Conservation (phyloP, 257 asterid genomes). For the Hygrophila difformis region DNA sequence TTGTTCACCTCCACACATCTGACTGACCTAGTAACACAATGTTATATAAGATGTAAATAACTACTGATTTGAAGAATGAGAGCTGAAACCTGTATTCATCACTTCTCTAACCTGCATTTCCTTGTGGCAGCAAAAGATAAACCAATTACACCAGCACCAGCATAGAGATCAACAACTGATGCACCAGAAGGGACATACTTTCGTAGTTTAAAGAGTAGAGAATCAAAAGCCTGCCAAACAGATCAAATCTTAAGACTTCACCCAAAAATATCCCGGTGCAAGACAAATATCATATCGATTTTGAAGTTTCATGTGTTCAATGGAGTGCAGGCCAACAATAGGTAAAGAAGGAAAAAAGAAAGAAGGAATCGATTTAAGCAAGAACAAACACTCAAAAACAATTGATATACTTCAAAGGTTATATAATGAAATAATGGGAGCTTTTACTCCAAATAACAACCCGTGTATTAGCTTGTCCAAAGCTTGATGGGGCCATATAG, state of each 20-base stretch:
- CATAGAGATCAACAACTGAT: constrained; percentile 88
- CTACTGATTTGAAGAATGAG: constrained; percentile 9
- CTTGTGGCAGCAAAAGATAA: constrained; percentile 76
- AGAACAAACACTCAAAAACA: constrained; percentile 12
- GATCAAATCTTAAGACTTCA: constrained; percentile 6
- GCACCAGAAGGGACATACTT: constrained; percentile 76
- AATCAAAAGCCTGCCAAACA: constrained; percentile 77
- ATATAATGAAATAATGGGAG: constrained; percentile 12
- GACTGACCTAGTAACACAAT: constrained; percentile 50
- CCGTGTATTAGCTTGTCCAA: constrained; percentile 95
- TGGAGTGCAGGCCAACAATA: neutral
- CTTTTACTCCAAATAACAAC: constrained; percentile 28
- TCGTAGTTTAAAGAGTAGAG: constrained; percentile 70
- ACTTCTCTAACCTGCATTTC: constrained; percentile 61
- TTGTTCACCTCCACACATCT: constrained; percentile 92
- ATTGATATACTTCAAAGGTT: constrained; percentile 12
- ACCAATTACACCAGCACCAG: constrained; percentile 97
- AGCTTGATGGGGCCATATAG: constrained; percentile 77
- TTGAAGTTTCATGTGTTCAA: neutral
- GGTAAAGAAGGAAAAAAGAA: constrained; percentile 1
- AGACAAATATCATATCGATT: too few relatives aligned
- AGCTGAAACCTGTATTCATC: constrained; percentile 12
- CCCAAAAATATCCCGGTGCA: neutral
- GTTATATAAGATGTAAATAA: neutral
- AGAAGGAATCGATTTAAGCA: neutral